Evolutionary conservation across 2,329 filamentous ascomycete species (phyloP).

Genomic region (Zymoseptoria crescenta): DNA sequence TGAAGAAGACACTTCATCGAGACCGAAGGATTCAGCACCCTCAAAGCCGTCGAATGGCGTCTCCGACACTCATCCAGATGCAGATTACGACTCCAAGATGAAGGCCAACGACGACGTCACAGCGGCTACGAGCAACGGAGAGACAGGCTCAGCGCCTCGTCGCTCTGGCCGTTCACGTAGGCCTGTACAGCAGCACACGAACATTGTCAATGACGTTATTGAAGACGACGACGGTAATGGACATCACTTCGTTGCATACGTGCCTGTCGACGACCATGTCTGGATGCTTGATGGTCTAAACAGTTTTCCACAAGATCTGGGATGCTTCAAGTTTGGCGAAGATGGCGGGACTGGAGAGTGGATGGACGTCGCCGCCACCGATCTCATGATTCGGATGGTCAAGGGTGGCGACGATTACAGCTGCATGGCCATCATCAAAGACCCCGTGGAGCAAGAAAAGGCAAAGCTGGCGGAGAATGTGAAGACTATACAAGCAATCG

Average conservation of each 20-base stretch:
- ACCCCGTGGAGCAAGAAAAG: slow-evolving; percentile 48
- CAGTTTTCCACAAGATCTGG: slow-evolving; percentile 58
- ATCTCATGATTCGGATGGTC: slow-evolving; percentile 62
- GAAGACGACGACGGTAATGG: slow-evolving; percentile 51
- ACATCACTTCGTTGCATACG: slow-evolving; percentile 85
- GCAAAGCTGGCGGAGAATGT: slow-evolving; percentile 38
- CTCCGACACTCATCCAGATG: neutral
- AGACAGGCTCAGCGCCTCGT: slow-evolving; percentile 7
- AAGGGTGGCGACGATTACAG: slow-evolving; percentile 63
- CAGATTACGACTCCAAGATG: neutral
- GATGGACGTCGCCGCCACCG: slow-evolving; percentile 56
- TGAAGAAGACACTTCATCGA: neutral
- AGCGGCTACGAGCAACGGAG: neutral
- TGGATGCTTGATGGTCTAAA: slow-evolving; percentile 89
- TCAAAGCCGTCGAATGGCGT: slow-evolving; percentile 1
- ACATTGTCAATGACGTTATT: slow-evolving; percentile 36
- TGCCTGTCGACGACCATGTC: slow-evolving; percentile 63
- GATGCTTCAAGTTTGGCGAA: slow-evolving; percentile 33
- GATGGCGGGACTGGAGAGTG: slow-evolving; percentile 49
- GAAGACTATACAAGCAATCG: slow-evolving; percentile 35
- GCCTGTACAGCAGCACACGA: slow-evolving; percentile 8
- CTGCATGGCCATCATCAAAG: slow-evolving; percentile 65
- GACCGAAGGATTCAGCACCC: neutral
- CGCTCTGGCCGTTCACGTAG: slow-evolving; percentile 21
- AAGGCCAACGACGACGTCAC: slow-evolving; percentile 1